Conservation (phyloP, 1,284 basidiomycete genomes). For the Trametes pubescens region DNA sequence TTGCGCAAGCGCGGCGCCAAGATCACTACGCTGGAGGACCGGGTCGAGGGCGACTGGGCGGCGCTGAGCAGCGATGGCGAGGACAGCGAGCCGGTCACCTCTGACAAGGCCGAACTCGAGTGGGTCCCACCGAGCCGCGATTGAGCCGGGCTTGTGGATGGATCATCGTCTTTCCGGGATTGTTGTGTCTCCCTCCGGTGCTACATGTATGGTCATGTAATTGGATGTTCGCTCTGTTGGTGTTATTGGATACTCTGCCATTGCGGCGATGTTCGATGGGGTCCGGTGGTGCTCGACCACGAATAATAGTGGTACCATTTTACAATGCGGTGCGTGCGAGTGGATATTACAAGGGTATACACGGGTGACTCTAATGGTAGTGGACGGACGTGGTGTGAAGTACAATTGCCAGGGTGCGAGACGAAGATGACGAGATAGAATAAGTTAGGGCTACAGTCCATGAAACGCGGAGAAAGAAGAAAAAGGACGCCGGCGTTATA, state of each 20-base stretch:
- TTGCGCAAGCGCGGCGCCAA: constrained; percentile 70
- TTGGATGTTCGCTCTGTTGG: background rate
- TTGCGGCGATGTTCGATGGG: background rate
- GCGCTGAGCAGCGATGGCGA: constrained; percentile 71
- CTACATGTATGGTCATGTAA: background rate
- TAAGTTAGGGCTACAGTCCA: constrained; percentile 30
- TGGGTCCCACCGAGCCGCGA: constrained; percentile 45
- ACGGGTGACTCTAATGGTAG: constrained; percentile 25
- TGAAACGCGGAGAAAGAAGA: background rate
- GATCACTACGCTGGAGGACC: constrained; percentile 58
- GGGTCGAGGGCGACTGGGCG: constrained; percentile 68
- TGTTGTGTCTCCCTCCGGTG: background rate
- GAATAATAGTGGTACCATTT: constrained; percentile 17
- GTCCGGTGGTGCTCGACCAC: background rate
- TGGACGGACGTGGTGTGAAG: constrained; percentile 17
- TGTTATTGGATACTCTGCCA: background rate
- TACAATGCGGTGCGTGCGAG: constrained; percentile 20
- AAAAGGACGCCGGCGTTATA: constrained; percentile 4
- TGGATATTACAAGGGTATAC: constrained; percentile 33
- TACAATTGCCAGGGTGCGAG: constrained; percentile 20
- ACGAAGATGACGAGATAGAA: constrained; percentile 17
- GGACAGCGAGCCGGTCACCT: constrained; percentile 45
- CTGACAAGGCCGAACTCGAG: constrained; percentile 45
- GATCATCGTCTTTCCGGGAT: background rate
- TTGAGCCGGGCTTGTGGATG: background rate